Percentiles rank a stretch among this genome's conserved stretches.
Conservation (phyloP, 2,329 filamentous ascomycete genomes). For the Cladosporium velox region DNA sequence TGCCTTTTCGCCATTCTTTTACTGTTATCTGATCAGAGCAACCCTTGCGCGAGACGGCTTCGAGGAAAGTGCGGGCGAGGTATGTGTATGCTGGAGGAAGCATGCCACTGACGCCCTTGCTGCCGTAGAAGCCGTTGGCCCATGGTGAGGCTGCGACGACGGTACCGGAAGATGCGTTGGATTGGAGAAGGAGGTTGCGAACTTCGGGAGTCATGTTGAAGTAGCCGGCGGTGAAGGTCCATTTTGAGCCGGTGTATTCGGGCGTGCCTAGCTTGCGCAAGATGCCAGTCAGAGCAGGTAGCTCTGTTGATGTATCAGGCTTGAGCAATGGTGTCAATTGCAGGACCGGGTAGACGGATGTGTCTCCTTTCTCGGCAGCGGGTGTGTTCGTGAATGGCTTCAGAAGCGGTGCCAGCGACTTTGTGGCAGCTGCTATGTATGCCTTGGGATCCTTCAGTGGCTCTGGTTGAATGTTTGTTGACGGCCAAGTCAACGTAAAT, state of each 20-base stretch:
- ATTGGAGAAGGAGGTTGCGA: conserved; percentile 74
- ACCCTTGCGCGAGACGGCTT: conserved; percentile 57
- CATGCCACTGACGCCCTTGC: conserved; percentile 83
- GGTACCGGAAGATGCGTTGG: conserved; percentile 69
- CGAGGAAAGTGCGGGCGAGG: conserved; percentile 78
- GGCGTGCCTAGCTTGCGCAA: conserved; percentile 66
- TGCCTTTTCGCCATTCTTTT: conserved; percentile 85
- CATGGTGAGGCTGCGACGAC: conserved; percentile 90
- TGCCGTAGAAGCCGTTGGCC: conserved; percentile 94
- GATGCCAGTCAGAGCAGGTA: conserved; percentile 75
- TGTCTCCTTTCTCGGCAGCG: conserved; percentile 54
- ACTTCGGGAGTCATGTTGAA: conserved; percentile 93
- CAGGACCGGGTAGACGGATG: conserved; percentile 79
- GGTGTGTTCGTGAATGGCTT: conserved; percentile 38
- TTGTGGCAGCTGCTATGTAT: conserved; percentile 71
- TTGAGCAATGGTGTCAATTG: conserved; percentile 84
- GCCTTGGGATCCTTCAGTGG: conserved; percentile 69
- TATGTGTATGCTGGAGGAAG: conserved; percentile 90
- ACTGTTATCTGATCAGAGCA: conserved; percentile 65
- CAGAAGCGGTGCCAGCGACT: conserved; percentile 67
- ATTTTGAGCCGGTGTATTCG: conserved; percentile 68
- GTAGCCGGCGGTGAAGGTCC: conserved; percentile 97
- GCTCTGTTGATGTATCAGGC: conserved; percentile 82
- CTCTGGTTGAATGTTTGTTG: conserved; percentile 70
- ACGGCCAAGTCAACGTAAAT: conserved; percentile 70